Evolutionary conservation across 306 rosid genomes (phyloP).

Genomic region (Carpinus fangiana): DNA sequence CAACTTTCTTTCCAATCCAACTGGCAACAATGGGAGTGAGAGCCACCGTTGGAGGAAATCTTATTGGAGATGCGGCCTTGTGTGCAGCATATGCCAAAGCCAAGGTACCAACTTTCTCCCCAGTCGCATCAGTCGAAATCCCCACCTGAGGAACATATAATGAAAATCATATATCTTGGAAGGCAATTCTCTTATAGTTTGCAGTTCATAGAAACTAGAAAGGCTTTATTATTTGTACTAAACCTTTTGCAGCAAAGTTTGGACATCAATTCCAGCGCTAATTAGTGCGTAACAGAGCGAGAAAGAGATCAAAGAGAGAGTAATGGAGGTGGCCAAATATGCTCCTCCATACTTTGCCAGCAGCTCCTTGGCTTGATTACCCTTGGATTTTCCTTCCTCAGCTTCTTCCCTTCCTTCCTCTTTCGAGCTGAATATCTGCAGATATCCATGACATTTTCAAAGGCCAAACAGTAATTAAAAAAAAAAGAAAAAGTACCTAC

Average conservation of each 20-base stretch:
- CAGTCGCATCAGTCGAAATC: conserved; percentile 57
- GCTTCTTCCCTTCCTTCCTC: conserved; percentile 50
- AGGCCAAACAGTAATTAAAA: neutral
- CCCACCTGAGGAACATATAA: conserved; percentile 58
- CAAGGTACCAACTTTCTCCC: conserved; percentile 88
- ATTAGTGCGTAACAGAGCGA: conserved; percentile 69
- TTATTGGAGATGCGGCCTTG: conserved; percentile 93
- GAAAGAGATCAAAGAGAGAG: conserved; percentile 79
- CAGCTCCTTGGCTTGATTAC: conserved; percentile 84
- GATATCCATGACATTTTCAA: conserved; percentile 16
- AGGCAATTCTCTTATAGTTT: neutral
- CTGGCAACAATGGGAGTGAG: conserved; percentile 87
- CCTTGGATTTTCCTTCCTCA: conserved; percentile 64
- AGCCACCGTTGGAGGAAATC: conserved; percentile 96
- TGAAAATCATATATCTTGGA: neutral
- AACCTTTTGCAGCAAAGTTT: conserved; percentile 77
- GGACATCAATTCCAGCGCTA: conserved; percentile 75
- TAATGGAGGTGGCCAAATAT: conserved; percentile 82
- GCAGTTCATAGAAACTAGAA: neutral
- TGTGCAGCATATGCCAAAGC: conserved; percentile 98
- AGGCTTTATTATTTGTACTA: neutral
- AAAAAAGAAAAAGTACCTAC: too few relatives aligned
- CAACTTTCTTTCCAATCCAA: conserved; percentile 85
- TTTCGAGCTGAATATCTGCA: conserved; percentile 86
- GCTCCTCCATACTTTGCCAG: conserved; percentile 95